Percentiles rank a stretch among this genome's conserved stretches.
These are phyloP conservation scores for Xerocomus spinulosus DNA, from an alignment of 768 basidiomycete genomes.

Conservation along the genomic window DNA sequence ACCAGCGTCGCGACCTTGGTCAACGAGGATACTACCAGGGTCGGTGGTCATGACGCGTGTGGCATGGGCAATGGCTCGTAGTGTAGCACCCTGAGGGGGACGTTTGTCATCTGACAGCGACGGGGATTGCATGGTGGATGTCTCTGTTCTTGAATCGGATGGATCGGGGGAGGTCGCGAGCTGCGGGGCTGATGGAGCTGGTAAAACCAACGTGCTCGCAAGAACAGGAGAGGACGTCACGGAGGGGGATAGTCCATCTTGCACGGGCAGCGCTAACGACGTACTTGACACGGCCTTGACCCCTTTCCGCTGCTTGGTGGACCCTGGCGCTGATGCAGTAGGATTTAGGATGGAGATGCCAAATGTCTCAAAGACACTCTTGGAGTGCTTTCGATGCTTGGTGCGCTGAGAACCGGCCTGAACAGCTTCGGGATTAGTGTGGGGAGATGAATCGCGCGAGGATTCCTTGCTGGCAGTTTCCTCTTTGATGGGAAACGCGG, in stretches of 20 bases:
- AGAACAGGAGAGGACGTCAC: conserved; percentile 19
- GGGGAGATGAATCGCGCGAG: conserved; percentile 22
- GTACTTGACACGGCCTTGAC: conserved; percentile 26
- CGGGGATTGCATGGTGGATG: conserved; percentile 26
- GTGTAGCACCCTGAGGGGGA: conserved; percentile 54
- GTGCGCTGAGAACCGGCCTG: conserved; percentile 13
- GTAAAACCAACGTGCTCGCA: conserved; percentile 11
- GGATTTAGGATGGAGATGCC: conserved; percentile 67
- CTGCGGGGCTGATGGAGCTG: conserved; percentile 26
- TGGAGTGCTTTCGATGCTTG: conserved; percentile 42
- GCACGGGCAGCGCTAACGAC: conserved; percentile 8
- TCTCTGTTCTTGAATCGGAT: conserved; percentile 22
- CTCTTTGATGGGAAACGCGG: conserved; percentile 20
- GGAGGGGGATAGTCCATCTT: conserved; percentile 11
- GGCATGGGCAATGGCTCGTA: conserved; percentile 76
- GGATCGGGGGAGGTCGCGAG: conserved; percentile 22
- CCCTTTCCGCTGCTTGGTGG: conserved; percentile 21
- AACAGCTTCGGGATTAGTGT: conserved; percentile 8
- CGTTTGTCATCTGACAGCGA: conserved; percentile 27
- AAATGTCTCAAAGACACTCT: conserved; percentile 67
- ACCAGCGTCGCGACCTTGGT: conserved; percentile 62
- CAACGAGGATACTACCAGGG: conserved; percentile 66
- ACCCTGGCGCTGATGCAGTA: conserved; percentile 24
- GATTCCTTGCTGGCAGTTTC: conserved; percentile 17
- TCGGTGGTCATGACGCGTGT: conserved; percentile 86